Percentiles rank a stretch among this genome's conserved stretches.
Conservation (phyloP, 2,329 filamentous ascomycete genomes). For the Akanthomyces lecanii region DNA sequence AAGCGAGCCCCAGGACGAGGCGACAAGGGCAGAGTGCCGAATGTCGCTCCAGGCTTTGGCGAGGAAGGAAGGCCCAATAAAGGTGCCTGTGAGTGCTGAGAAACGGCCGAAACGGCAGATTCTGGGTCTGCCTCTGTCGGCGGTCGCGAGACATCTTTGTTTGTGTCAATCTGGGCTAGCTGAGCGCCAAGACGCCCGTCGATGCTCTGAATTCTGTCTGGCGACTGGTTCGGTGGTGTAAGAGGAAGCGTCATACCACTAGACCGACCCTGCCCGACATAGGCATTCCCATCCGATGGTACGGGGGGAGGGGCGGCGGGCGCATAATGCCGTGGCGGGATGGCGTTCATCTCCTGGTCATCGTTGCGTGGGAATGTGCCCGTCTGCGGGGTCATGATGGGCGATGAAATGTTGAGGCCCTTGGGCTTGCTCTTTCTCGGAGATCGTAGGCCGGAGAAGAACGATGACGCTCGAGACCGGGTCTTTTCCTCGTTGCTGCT, state of each 20-base stretch:
- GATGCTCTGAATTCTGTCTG: slow-evolving; percentile 44
- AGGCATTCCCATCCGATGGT: slow-evolving; percentile 43
- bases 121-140: slow-evolving; percentile 44
- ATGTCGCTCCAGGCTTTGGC: slow-evolving; percentile 33
- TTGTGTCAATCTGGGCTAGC: slow-evolving; percentile 29
- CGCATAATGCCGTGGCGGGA: slow-evolving; percentile 55
- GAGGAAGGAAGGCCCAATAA: slow-evolving; percentile 49
- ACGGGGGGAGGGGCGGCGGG: slow-evolving; percentile 55
- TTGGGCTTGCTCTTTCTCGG: slow-evolving; percentile 51
- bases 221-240: slow-evolving; percentile 35
- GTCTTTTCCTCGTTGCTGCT: slow-evolving; percentile 43
- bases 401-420: slow-evolving; percentile 58
- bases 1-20: slow-evolving; percentile 50
- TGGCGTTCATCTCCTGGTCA: slow-evolving; percentile 52
- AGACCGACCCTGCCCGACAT: slow-evolving; percentile 24
- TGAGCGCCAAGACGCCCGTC: slow-evolving; percentile 51
- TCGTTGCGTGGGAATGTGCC: slow-evolving; percentile 54
- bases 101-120: slow-evolving; percentile 51
- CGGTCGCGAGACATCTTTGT: slow-evolving; percentile 36
- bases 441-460: slow-evolving; percentile 59
- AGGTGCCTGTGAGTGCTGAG: slow-evolving; percentile 47
- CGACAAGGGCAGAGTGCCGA: slow-evolving; percentile 42
- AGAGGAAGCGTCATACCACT: slow-evolving; percentile 25
- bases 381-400: slow-evolving; percentile 61
- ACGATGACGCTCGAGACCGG: slow-evolving; percentile 54